A percentile compares a stretch with the other conserved stretches of the same genome.
Conservation (phyloP, 2,329 filamentous ascomycete species). For the Arachnomyces sp. region DNA sequence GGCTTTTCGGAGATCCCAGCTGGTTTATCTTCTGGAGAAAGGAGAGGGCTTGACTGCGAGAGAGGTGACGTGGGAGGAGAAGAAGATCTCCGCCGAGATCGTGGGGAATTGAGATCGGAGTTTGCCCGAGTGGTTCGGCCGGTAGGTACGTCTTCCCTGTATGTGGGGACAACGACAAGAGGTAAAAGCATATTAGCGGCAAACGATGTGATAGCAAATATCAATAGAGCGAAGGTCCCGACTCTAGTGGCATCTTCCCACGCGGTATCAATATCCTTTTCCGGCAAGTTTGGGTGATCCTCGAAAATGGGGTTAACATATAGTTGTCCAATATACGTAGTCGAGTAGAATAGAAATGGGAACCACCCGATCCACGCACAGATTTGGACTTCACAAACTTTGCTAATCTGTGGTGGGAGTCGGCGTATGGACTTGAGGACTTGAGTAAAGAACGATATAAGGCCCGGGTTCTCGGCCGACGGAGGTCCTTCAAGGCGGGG, state of each 20-base stretch:
- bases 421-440: constrained; percentile 69
- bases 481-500: constrained; percentile 64
- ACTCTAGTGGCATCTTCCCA: constrained; percentile 82
- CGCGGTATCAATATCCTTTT: constrained; percentile 65
- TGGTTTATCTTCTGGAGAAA: constrained; percentile 12
- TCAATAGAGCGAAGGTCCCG: constrained; percentile 79
- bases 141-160: constrained; percentile 31
- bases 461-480: constrained; percentile 52
- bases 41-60: constrained; percentile 23
- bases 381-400: constrained; percentile 74
- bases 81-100: constrained; percentile 22
- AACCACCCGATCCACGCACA: constrained; percentile 95
- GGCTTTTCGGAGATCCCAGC: constrained; percentile 3
- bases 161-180: constrained; percentile 77
- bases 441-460: constrained; percentile 71
- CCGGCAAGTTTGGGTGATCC: constrained; percentile 68
- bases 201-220: constrained; percentile 82
- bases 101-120: constrained; percentile 13
- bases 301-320: constrained; percentile 78
- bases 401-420: constrained; percentile 72
- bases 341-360: constrained; percentile 90
- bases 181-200: constrained; percentile 74
- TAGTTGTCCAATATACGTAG: constrained; percentile 86
- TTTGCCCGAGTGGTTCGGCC: constrained; percentile 7
- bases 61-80: constrained; percentile 26